Base-by-base conservation (phyloP, 176 grass and related monocot species). In the Melocanna baccifera region DNA sequence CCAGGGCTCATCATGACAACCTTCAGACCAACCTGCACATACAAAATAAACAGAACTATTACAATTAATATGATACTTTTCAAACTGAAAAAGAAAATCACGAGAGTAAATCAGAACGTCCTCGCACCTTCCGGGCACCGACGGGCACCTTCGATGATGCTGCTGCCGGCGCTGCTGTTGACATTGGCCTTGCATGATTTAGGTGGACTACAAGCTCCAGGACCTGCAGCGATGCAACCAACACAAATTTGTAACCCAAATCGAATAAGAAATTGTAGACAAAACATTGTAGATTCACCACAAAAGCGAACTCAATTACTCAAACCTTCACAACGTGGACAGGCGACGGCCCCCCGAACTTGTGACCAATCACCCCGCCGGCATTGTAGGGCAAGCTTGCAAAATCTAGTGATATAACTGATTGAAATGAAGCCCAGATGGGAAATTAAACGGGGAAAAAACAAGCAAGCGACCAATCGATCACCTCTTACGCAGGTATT, bases 1-100 rank as follows among this genome's bases (percentile, higher is more conserved):
- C 91, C 93, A 74, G 96, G 96, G 81, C 91, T 98, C 80, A 77
- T 80, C 96, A 95, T 89, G 79, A 91, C 88, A 75, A 95, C 81
- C 84, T 88, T 94, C 88, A 90, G 14, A 67, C 80, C 41, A 68
- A 91, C 86, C 96, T 95, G 78, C 58, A 80, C 53, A 69, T 70
- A 84, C 71, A 87, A 75, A 74, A 67, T 53, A 73, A 55, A 62
- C 74, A 71, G 6, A 84, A 42, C 6, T 71, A 61, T 39, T 69
- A 50, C 25, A 78, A 71, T 74, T 61, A 50, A 67, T 42, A 63
- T 18, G 28, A 67, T 10, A 81, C 16, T 43, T 66, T 12, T 71
- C 46, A 64, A 66, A 32, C 56, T 50, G 28, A 18, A 62, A 25
- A 51, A 56, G 12, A 68, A 77, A 72, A 83, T 6, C 48, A 39